A percentile compares a stretch with the other conserved stretches of the same genome.
phyloP scores from a whole-genome alignment of 495 filamentous ascomycete species.

The Aspergillus kassunensis region DNA sequence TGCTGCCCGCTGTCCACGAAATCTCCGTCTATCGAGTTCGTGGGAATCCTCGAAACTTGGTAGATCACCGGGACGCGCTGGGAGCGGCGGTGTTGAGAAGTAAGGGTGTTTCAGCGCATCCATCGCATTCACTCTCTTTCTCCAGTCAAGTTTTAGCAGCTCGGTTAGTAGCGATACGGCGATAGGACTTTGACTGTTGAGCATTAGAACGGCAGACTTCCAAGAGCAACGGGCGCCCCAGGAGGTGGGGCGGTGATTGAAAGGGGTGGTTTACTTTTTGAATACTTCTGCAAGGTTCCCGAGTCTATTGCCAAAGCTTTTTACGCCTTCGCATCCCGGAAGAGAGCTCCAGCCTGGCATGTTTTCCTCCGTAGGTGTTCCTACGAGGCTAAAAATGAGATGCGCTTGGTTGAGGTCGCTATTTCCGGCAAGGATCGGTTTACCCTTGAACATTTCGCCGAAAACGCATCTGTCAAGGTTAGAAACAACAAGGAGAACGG shows the following conservation, averaged over 20 bases:
- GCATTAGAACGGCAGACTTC: constrained; percentile 7
- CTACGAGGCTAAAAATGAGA: constrained; percentile 90
- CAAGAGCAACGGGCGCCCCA: background rate
- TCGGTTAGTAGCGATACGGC: constrained; percentile 79
- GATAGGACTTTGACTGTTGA: constrained; percentile 42
- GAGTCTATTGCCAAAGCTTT: constrained; percentile 56
- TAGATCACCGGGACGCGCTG: constrained; percentile 74
- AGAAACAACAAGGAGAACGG: constrained; percentile 9
- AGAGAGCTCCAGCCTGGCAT: constrained; percentile 90
- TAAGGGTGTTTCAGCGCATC: constrained; percentile 93
- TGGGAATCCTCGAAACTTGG: constrained; percentile 91
- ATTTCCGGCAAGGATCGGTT: constrained; percentile 85
- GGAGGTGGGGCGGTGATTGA: too few species aligned
- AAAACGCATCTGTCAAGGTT: constrained; percentile 73
- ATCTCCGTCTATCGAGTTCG: constrained; percentile 87
- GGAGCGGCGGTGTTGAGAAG: constrained; percentile 74
- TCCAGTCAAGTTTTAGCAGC: constrained; percentile 85
- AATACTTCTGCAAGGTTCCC: constrained; percentile 70
- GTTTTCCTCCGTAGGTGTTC: constrained; percentile 80
- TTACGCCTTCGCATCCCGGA: constrained; percentile 75
- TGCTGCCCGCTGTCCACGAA: constrained; percentile 70
- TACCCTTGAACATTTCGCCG: constrained; percentile 94
- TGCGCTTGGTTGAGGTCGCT: constrained; percentile 87
- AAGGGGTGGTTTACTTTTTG: constrained; percentile 51
- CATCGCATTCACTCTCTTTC: constrained; percentile 82